A percentile compares a stretch with the other conserved stretches of the same genome.
phyloP scores from a whole-genome alignment of 169 alveolate genomes.

The Besnoitia besnoiti region DNA sequence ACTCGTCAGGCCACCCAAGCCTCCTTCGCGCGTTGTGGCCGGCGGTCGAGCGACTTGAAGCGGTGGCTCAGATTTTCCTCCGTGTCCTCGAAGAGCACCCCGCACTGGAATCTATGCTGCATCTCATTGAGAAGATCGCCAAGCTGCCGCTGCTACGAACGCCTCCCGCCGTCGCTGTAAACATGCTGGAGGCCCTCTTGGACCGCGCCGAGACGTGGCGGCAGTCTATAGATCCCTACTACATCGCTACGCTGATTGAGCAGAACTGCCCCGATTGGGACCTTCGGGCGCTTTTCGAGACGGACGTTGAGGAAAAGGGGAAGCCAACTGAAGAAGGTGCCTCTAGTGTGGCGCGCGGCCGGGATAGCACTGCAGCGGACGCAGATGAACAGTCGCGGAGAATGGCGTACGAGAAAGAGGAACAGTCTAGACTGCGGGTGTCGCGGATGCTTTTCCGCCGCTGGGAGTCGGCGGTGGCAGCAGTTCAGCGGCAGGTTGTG shows the following conservation, averaged over 20 bases:
- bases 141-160: slow-evolving; percentile 35
- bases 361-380: not conserved
- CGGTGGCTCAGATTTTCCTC: slow-evolving; percentile 30
- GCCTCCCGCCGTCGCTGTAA: slow-evolving; percentile 65
- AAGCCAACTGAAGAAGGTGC: not conserved
- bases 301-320: not conserved
- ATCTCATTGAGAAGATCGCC: slow-evolving; percentile 43
- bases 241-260: slow-evolving; percentile 37
- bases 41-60: slow-evolving; percentile 47
- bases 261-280: not conserved
- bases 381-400: slow-evolving; percentile 12
- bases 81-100: slow-evolving; percentile 57
- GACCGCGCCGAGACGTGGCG: slow-evolving; percentile 67
- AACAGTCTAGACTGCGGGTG: not conserved
- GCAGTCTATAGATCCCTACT: slow-evolving; percentile 55
- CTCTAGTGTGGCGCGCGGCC: not conserved
- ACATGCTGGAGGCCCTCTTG: slow-evolving; percentile 64
- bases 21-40: slow-evolving; percentile 61
- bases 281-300: not conserved
- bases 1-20: slow-evolving; percentile 53
- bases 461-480: slow-evolving; percentile 59
- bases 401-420: slow-evolving; percentile 40
- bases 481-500: slow-evolving; percentile 64
- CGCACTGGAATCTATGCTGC: slow-evolving; percentile 49
- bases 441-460: slow-evolving; percentile 36